Base-by-base conservation (phyloP, 73 alveolate genomes). In the Urostyla sp. region DNA sequence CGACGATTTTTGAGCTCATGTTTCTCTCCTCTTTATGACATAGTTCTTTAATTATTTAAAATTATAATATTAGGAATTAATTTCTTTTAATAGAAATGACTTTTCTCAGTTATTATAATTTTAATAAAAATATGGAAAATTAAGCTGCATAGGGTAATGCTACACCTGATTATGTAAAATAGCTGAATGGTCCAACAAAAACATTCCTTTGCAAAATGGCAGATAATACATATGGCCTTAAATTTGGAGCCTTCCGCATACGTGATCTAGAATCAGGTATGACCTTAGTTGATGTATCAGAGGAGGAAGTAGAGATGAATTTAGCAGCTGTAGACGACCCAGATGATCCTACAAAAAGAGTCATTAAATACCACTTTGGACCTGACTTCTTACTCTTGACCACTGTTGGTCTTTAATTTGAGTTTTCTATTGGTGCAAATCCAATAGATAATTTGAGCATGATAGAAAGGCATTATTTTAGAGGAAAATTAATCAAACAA, bases 401-500 rank as follows among this genome's bases (percentile, higher is more conserved):
- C 26, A 88, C 88, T 26, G 72, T 93, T 13, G 98, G 98, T 35
- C 75, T 94, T 6, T 52, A 77, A 40, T 73, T 93, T 3, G 96
- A 91, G 67, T 90, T 93, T 77, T 60, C 83, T 45, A 86, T 85
- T 34, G 98, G 98, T n/a, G 95, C 83, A 37, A 13, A 88, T 44
- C 87, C 91, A 11, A 93, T 94, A 23, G 90, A 80, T 40, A 79
- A 91, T 80, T 63, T 94, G 60, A 24, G 78, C 23, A 67, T 94
- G 91, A 73, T 94, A 32, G 98, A 94, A 85, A 87, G 96, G 79
- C 98, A 94, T 67, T 94, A 91, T 63, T 88, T 94, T 75, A 88
- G 79, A 37, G 87, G 79, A 26, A 90, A 85, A 67, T 79, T 89
- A 24, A 80, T 89, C 20, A 88, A 84, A 57, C 59, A 80, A 72